These are phyloP conservation scores for Candida namnaoensis DNA, from an alignment of 805 yeast genomes.

Conservation along the genomic window DNA sequence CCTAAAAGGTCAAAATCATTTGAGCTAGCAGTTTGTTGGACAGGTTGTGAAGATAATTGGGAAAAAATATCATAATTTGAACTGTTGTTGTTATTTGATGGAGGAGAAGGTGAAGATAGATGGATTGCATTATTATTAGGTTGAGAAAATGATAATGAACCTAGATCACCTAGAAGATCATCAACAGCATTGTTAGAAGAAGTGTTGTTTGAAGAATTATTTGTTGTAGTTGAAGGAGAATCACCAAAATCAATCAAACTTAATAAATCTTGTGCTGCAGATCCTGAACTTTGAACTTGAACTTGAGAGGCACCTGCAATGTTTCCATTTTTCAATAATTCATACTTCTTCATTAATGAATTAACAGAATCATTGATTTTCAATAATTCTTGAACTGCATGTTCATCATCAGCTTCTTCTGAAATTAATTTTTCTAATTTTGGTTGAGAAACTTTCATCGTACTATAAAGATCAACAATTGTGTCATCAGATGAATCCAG, in stretches of 20 bases:
- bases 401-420: constrained; percentile 69
- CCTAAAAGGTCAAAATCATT: constrained; percentile 13
- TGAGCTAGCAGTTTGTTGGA: constrained; percentile 3
- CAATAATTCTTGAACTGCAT: constrained; percentile 55
- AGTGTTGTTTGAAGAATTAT: constrained; percentile 21
- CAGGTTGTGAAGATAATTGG: constrained; percentile 7
- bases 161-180: constrained; percentile 68
- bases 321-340: constrained; percentile 57
- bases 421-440: constrained; percentile 76
- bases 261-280: constrained; percentile 24
- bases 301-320: constrained; percentile 40
- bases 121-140: constrained; percentile 20
- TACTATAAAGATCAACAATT: constrained; percentile 61
- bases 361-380: constrained; percentile 71
- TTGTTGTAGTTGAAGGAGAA: constrained; percentile 15
- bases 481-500: constrained; percentile 52
- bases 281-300: constrained; percentile 29
- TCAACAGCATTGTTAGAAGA: constrained; percentile 35
- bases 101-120: constrained; percentile 24
- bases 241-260: constrained; percentile 75
- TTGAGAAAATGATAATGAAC: constrained; percentile 47
- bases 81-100: constrained; percentile 10
- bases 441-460: constrained; percentile 80
- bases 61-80: constrained; percentile 17
- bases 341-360: constrained; percentile 57